Evolutionary conservation across 257 asterid species (phyloP).

Genomic region (Anisodus acutangulus): DNA sequence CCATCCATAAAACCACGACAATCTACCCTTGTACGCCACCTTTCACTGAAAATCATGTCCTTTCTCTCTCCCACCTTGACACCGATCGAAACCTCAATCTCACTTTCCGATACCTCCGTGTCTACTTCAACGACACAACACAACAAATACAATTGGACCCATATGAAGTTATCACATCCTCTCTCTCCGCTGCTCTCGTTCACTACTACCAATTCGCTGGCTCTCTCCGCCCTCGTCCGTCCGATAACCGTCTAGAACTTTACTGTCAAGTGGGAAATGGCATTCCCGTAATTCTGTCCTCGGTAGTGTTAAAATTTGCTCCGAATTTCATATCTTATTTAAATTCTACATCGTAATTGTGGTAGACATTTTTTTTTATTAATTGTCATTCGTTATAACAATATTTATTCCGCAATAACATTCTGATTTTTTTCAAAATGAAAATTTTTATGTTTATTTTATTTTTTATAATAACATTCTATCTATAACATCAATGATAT

Average conservation of each 20-base stretch:
- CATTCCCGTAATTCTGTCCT: slow-evolving; percentile 56
- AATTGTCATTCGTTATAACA: too few species aligned
- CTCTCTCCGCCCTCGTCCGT: slow-evolving; percentile 48
- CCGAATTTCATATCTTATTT: too few species aligned
- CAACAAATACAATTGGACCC: slow-evolving; percentile 40
- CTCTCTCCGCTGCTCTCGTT: slow-evolving; percentile 69
- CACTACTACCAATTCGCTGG: slow-evolving; percentile 67
- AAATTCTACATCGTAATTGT: too few species aligned
- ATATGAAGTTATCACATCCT: slow-evolving; percentile 62
- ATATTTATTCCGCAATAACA: too few species aligned
- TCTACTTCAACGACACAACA: slow-evolving; percentile 47
- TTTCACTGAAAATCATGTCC: slow-evolving; percentile 53
- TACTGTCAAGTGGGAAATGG: slow-evolving; percentile 63
- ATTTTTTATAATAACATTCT: too few species aligned
- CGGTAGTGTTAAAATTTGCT: not conserved
- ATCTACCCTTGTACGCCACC: slow-evolving; percentile 55
- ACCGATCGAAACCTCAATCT: slow-evolving; percentile 70
- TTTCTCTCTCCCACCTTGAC: slow-evolving; percentile 89
- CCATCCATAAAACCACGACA: slow-evolving; percentile 49
- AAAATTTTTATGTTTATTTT: too few species aligned
- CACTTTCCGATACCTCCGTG: slow-evolving; percentile 81
- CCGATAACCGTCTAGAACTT: slow-evolving; percentile 67
- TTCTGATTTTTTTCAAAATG: too few species aligned
- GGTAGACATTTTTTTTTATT: too few species aligned
- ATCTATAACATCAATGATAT: too few species aligned